phyloP scores from a whole-genome alignment of 139 green algal genomes.

The Tetradesmus obliquus region DNA sequence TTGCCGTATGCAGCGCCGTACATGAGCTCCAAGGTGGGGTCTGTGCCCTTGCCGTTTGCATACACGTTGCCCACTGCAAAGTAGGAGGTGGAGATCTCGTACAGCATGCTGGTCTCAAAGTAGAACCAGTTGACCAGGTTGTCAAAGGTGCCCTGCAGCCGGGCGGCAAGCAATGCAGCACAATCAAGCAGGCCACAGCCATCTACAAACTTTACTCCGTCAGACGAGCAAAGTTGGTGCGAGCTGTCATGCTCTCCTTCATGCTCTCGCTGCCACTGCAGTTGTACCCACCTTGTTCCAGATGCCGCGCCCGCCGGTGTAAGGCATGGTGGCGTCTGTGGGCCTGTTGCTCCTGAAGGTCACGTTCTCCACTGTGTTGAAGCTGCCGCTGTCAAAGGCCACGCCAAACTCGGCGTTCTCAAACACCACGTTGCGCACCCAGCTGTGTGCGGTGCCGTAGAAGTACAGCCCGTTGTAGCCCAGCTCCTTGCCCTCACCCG shows the following conservation, averaged over 20 bases:
- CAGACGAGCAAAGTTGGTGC: not conserved
- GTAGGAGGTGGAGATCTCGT: constrained; percentile 36
- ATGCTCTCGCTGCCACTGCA: not conserved
- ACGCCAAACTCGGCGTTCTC: constrained; percentile 42
- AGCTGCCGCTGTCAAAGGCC: constrained; percentile 35
- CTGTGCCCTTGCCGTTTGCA: constrained; percentile 15
- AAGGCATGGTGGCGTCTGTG: not conserved
- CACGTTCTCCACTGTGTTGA: constrained; percentile 41
- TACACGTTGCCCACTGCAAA: constrained; percentile 43
- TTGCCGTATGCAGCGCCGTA: constrained; percentile 37
- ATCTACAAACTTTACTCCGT: not conserved
- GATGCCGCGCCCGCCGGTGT: constrained; percentile 14
- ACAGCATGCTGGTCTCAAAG: constrained; percentile 22
- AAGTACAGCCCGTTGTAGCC: constrained; percentile 45
- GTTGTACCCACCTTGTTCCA: constrained; percentile 25
- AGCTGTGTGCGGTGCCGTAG: constrained; percentile 35
- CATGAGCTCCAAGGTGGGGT: constrained; percentile 37
- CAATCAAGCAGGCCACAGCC: not conserved
- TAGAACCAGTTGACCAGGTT: constrained; percentile 22
- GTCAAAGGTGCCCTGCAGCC: constrained; percentile 20
- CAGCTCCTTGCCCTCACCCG: constrained; percentile 29
- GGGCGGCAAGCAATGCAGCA: not conserved
- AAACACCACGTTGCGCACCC: constrained; percentile 45
- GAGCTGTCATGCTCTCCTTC: not conserved
- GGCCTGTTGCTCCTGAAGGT: constrained; percentile 31